Evolutionary conservation across 345 rosid genomes (phyloP).

Genomic region (Orychophragmus violaceus): DNA sequence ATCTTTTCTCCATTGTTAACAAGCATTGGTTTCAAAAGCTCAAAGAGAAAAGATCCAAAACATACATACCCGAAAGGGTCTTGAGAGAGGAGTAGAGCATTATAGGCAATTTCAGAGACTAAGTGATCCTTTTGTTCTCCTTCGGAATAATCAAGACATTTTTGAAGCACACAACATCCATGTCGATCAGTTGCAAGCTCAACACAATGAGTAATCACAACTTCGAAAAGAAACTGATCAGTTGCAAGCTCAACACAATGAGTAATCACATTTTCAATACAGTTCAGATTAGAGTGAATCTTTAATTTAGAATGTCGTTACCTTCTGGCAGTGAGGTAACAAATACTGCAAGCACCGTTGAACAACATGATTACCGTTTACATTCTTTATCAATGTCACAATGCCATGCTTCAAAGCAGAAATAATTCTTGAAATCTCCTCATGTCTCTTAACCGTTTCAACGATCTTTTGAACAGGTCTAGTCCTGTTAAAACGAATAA

Average conservation of each 20-base stretch:
- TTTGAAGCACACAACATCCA: conserved; percentile 85
- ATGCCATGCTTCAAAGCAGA: conserved; percentile 59
- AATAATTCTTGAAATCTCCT: conserved; percentile 51
- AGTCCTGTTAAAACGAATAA: conserved; percentile 38
- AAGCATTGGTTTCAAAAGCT: background rate
- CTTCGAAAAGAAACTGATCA: conserved; percentile 77
- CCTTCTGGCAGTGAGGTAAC: conserved; percentile 53
- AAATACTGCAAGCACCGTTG: conserved; percentile 67
- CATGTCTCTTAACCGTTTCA: conserved; percentile 49
- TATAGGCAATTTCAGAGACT: conserved; percentile 51
- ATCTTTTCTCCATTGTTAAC: background rate
- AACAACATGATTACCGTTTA: conserved; percentile 77
- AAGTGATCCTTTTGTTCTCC: conserved; percentile 45
- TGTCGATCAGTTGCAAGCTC: conserved; percentile 73
- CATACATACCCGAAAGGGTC: conserved; percentile 64
- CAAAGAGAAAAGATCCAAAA: background rate
- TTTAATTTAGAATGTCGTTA: conserved; percentile 16
- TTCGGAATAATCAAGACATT: conserved; percentile 48
- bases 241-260: too few relatives aligned
- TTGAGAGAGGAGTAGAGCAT: conserved; percentile 67
- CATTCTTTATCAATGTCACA: conserved; percentile 62
- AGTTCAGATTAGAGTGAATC: background rate
- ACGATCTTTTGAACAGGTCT: conserved; percentile 81
- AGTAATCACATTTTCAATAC: background rate
- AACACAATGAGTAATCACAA: conserved; percentile 53